Base-by-base conservation (phyloP, 2,329 filamentous ascomycete species). In the Claviceps humidiphila region DNA sequence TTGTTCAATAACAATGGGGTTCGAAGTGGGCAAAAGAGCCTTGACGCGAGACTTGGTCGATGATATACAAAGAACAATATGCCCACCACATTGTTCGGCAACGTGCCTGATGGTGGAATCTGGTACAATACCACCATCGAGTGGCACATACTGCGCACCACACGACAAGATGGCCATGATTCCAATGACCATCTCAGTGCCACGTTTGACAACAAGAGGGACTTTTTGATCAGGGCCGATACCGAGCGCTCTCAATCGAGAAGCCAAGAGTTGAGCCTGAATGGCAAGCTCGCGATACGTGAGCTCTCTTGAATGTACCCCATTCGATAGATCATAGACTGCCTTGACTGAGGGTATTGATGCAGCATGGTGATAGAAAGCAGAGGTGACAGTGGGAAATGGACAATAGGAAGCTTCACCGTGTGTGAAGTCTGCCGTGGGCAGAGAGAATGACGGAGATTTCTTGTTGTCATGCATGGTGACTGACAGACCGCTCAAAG, bases 111-210 rank as follows among this genome's bases (percentile, higher is more conserved):
- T 66, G 2, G 72, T 72, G 17, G 67, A 65, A 49, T 75, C 72
- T 0, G 75, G 67, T 9, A 75, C 72, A 37, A 77, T 68, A 5
- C 74, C 73, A 39, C 77, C 77, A 55, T 82, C 79, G 2, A 82
- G 68, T 3, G 78, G 78, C 5, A 81, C 70, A 58, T 82, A 82
- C 56, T 82, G 77, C 14, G 73, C 78, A 20, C 78, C 77, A 47
- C 73, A 73, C 52, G 76, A 77, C 38, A 82, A 64, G 17, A 80
- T 68, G 2, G 76, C 77, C 52, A 78, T 67, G 48, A 81, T 79
- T 20, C 74, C 77, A 49, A 79, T 68, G 6, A 80, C 64, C 75
- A 81, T 78, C 56, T 78, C 75, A 47, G 77, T 63, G 41, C 76
- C 74, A 14, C 78, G 70, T 54, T 74, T 74, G 53, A 74, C 73